phyloP scores from a whole-genome alignment of 208 protist genomes.

The Crithidia sp. region DNA sequence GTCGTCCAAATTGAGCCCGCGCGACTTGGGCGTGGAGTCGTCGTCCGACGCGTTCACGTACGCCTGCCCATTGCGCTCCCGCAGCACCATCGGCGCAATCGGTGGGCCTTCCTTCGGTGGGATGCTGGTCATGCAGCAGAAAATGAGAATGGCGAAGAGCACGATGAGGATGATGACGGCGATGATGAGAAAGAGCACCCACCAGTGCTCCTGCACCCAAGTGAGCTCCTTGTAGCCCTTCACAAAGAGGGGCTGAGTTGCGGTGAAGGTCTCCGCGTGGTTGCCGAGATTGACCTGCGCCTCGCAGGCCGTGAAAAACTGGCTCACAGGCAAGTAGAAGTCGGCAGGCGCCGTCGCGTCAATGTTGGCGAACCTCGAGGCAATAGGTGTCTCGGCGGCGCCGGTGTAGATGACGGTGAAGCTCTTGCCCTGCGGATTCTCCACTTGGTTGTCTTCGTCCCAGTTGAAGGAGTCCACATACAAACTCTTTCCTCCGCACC shows the following conservation, averaged over 20 bases:
- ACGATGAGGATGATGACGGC: constrained; percentile 37
- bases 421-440: neutral
- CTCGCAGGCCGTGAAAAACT: constrained; percentile 40
- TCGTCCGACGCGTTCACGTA: constrained; percentile 30
- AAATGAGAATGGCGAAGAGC: constrained; percentile 41
- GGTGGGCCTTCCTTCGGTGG: constrained; percentile 32
- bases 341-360: neutral
- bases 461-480: neutral
- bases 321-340: constrained; percentile 6
- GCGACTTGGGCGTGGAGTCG: constrained; percentile 16
- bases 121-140: constrained; percentile 43
- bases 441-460: neutral
- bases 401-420: constrained; percentile 6
- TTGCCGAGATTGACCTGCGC: constrained; percentile 35
- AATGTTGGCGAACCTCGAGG: neutral
- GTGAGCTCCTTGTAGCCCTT: constrained; percentile 57
- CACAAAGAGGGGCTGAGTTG: constrained; percentile 43
- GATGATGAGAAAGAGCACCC: constrained; percentile 48
- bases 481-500: neutral
- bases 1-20: neutral
- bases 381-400: neutral
- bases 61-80: constrained; percentile 41
- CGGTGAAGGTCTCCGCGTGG: constrained; percentile 11
- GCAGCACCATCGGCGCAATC: constrained; percentile 53
- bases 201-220: constrained; percentile 66